Conservation (phyloP, 129 eudicot genomes). For the Flaveria bidentis region DNA sequence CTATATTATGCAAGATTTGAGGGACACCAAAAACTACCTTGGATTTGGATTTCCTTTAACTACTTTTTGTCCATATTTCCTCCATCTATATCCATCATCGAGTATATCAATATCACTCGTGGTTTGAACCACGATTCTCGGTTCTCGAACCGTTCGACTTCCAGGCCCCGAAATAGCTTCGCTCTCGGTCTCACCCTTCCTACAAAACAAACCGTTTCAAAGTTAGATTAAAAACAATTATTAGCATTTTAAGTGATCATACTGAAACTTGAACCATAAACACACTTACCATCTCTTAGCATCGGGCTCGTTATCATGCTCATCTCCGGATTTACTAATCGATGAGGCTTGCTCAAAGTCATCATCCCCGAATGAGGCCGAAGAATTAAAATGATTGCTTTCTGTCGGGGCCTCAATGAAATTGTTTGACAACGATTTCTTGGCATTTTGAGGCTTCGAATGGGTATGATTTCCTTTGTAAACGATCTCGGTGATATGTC, state of each 20-base stretch:
- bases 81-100: constrained; percentile 98
- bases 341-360: constrained; percentile 80
- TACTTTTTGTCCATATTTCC: constrained; percentile 96
- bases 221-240: background rate
- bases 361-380: constrained; percentile 77
- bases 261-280: constrained; percentile 7
- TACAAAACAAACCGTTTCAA: constrained; percentile 30
- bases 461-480: constrained; percentile 94
- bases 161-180: constrained; percentile 82
- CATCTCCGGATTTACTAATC: constrained; percentile 71
- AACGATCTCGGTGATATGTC: constrained; percentile 87
- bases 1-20: background rate
- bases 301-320: constrained; percentile 73
- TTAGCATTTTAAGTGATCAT: background rate
- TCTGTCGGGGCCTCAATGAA: constrained; percentile 41
- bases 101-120: constrained; percentile 95
- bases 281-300: constrained; percentile 82
- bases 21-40: constrained; percentile 38
- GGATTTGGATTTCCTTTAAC: constrained; percentile 98
- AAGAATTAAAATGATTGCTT: constrained; percentile 54
- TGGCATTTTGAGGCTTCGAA: constrained; percentile 84
- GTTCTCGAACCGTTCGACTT: constrained; percentile 78
- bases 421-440: constrained; percentile 61
- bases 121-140: constrained; percentile 90
- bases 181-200: constrained; percentile 89